A percentile compares a stretch with the other conserved stretches of the same genome.
phyloP scores from a whole-genome alignment of 2,329 filamentous ascomycete genomes.

The Neonectria neomacrospora region DNA sequence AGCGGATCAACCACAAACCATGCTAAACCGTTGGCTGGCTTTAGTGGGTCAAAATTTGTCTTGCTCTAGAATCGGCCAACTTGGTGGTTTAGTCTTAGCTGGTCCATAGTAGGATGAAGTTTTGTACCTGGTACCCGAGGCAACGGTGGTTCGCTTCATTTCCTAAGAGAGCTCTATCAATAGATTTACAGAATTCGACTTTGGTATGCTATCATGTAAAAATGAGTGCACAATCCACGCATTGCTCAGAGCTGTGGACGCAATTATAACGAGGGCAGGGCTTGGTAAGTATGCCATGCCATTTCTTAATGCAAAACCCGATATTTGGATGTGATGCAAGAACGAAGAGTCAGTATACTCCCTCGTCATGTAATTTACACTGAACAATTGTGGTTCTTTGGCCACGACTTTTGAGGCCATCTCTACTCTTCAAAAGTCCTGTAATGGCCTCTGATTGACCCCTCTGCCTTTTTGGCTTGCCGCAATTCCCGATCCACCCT shows the following conservation, averaged over 20 bases:
- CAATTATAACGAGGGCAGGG: neutral
- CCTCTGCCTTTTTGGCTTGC: neutral
- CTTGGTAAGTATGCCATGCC: neutral
- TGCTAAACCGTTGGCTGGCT: neutral
- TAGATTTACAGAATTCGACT: too few relatives aligned
- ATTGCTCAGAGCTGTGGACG: too few relatives aligned
- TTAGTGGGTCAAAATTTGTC: neutral
- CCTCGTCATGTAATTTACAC: neutral
- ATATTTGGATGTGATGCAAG: neutral
- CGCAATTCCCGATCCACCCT: neutral
- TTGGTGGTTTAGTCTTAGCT: too few relatives aligned
- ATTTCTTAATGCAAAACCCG: neutral
- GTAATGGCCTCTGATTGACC: conserved; percentile 4
- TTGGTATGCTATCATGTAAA: neutral
- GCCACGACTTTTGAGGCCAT: neutral
- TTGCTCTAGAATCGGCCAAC: too few relatives aligned
- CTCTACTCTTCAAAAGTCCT: neutral
- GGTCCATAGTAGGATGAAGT: neutral
- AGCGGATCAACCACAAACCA: neutral
- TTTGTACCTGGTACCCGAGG: neutral
- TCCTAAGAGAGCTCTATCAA: too few relatives aligned
- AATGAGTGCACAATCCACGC: neutral
- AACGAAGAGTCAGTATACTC: neutral
- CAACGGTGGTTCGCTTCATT: neutral
- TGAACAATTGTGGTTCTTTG: neutral